These are phyloP conservation scores for Nigrospora sphaerica DNA, from an alignment of 2,329 filamentous ascomycete genomes.

Conservation along the genomic window DNA sequence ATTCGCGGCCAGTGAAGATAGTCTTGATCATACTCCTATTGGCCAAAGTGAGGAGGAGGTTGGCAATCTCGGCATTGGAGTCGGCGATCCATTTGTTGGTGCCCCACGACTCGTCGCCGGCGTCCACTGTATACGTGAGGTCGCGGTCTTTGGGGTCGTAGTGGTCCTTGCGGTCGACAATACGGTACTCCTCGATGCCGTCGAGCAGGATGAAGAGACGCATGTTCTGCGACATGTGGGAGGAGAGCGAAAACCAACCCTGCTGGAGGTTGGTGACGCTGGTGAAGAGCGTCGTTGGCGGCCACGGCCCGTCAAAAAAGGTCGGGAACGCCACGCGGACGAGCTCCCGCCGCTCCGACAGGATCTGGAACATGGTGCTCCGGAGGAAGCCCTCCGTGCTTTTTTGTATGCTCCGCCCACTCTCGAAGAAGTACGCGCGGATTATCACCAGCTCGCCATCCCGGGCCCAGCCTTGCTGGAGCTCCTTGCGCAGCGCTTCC, in stretches of 20 bases:
- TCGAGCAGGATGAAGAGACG: slow-evolving; percentile 19
- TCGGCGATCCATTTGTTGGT: slow-evolving; percentile 15
- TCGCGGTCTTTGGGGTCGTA: no score
- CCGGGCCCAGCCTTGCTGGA: not conserved
- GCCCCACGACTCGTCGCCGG: slow-evolving; percentile 8
- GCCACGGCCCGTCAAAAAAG: slow-evolving; percentile 19
- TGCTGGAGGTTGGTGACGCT: slow-evolving; percentile 16
- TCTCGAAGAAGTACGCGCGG: not conserved
- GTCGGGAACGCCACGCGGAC: slow-evolving; percentile 1
- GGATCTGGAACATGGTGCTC: slow-evolving; percentile 1
- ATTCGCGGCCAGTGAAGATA: slow-evolving; percentile 1
- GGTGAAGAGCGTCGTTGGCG: slow-evolving; percentile 19
- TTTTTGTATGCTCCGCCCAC: slow-evolving; percentile 1
- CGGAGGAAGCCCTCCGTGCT: slow-evolving; percentile 1
- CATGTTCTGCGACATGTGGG: slow-evolving; percentile 17
- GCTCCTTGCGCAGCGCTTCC: no score
- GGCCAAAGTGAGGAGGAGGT: slow-evolving; percentile 7
- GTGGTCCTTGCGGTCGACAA: no score
- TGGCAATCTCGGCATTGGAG: slow-evolving; percentile 16
- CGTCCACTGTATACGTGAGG: no score
- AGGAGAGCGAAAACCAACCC: slow-evolving; percentile 18
- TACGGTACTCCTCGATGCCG: slow-evolving; percentile 20
- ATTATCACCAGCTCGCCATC: not conserved
- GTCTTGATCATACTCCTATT: not conserved
- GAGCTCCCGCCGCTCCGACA: slow-evolving; percentile 1